These are phyloP conservation scores for Eustoma russellianum DNA, from an alignment of 257 asterid genomes.

Conservation along the genomic window DNA sequence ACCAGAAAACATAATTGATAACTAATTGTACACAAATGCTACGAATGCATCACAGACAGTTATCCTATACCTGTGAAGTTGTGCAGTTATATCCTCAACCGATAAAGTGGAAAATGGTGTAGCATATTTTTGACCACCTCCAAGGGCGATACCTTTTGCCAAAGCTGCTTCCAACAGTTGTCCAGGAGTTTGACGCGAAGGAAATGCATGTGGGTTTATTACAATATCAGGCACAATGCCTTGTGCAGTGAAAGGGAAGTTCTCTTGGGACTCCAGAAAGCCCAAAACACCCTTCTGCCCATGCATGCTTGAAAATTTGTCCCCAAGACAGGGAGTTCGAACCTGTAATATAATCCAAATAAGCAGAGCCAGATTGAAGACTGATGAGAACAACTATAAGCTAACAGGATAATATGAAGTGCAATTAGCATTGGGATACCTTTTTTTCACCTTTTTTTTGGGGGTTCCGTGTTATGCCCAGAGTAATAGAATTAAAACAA, in stretches of 20 bases:
- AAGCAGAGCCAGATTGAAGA: neutral
- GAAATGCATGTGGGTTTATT: conserved; percentile 95
- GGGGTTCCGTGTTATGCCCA: too few species aligned
- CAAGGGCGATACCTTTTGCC: conserved; percentile 85
- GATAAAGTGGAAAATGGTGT: conserved; percentile 84
- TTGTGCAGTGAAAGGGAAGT: conserved; percentile 73
- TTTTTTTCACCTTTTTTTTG: too few species aligned
- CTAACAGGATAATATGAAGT: too few species aligned
- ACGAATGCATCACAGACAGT: too few species aligned
- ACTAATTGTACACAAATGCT: too few species aligned
- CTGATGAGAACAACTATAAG: too few species aligned
- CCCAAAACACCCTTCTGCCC: conserved; percentile 98
- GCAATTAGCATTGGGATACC: too few species aligned
- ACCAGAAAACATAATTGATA: neutral
- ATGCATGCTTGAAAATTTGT: conserved; percentile 97
- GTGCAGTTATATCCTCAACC: conserved; percentile 58
- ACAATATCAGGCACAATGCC: conserved; percentile 96
- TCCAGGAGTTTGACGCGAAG: conserved; percentile 94
- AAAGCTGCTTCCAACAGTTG: conserved; percentile 89
- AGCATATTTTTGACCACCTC: conserved; percentile 62
- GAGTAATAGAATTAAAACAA: too few species aligned
- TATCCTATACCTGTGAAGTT: conserved; percentile 64
- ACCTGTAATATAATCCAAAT: conserved; percentile 38
- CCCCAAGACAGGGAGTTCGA: conserved; percentile 92
- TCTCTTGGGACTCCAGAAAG: conserved; percentile 81